These are phyloP conservation scores for Emergomyces pasteurianus DNA, from an alignment of 2,329 filamentous ascomycete species.

Conservation along the genomic window DNA sequence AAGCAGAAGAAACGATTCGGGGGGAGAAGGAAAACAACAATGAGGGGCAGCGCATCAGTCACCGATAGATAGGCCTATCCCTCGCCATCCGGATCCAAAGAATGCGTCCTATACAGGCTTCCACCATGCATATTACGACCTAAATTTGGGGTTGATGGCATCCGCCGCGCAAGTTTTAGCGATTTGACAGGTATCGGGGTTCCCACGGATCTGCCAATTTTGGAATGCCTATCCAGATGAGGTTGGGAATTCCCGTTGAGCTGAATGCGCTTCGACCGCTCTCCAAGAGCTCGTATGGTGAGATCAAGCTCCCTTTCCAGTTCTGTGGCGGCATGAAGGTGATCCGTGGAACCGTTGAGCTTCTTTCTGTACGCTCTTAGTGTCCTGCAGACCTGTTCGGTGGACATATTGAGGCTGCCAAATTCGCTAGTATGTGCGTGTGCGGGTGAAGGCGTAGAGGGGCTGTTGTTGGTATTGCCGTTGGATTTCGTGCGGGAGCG, in stretches of 20 bases:
- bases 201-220: slow-evolving; percentile 20
- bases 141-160: slow-evolving; percentile 27
- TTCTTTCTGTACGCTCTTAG: slow-evolving; percentile 49
- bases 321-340: slow-evolving; percentile 40
- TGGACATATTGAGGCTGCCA: slow-evolving; percentile 39
- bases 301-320: slow-evolving; percentile 46
- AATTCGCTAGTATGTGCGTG: slow-evolving; percentile 24
- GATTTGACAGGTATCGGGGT: slow-evolving; percentile 16
- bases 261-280: slow-evolving; percentile 18
- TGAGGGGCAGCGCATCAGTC: background rate
- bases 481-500: slow-evolving; percentile 36
- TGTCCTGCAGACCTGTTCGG: slow-evolving; percentile 46
- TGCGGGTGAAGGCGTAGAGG: slow-evolving; percentile 1
- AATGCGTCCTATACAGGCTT: slow-evolving; percentile 20
- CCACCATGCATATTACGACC: slow-evolving; percentile 14
- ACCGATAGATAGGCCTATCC: background rate
- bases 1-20: slow-evolving; percentile 7
- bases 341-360: slow-evolving; percentile 37
- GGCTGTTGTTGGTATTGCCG: slow-evolving; percentile 14
- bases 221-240: slow-evolving; percentile 22
- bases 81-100: slow-evolving; percentile 21
- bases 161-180: slow-evolving; percentile 18
- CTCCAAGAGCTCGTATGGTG: slow-evolving; percentile 24
- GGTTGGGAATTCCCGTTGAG: slow-evolving; percentile 9
- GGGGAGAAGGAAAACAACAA: background rate